Evolutionary conservation across 1,284 basidiomycete genomes (phyloP).

Genomic region (Psilocybe mexicana): DNA sequence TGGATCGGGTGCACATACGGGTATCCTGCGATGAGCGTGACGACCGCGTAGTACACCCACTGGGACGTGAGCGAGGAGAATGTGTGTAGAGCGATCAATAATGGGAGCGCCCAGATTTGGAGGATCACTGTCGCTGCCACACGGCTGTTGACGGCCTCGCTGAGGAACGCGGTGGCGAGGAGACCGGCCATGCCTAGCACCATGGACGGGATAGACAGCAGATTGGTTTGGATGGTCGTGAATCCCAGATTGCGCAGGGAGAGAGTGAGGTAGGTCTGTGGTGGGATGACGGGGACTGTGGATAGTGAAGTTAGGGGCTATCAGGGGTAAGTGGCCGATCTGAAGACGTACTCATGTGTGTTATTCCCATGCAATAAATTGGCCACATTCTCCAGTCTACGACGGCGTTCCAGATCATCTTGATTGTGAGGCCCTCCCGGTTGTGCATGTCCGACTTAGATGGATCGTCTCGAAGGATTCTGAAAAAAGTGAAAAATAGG

Average conservation of each 20-base stretch:
- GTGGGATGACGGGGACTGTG: conserved; percentile 47
- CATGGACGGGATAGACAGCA: conserved; percentile 53
- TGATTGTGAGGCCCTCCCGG: conserved; percentile 50
- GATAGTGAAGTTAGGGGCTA: not conserved
- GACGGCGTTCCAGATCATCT: conserved; percentile 47
- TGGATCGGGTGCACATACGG: conserved; percentile 49
- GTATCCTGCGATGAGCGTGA: conserved; percentile 55
- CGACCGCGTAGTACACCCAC: conserved; percentile 61
- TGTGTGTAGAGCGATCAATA: conserved; percentile 58
- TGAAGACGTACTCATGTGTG: conserved; percentile 40
- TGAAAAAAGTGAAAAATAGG: conserved; percentile 15
- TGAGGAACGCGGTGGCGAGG: conserved; percentile 49
- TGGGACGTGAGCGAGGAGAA: conserved; percentile 52
- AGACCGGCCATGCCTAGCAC: conserved; percentile 44
- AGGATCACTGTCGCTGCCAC: conserved; percentile 52
- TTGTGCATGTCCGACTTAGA: conserved; percentile 67
- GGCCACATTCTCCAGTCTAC: conserved; percentile 60
- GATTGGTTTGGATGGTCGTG: conserved; percentile 49
- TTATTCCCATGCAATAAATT: conserved; percentile 47
- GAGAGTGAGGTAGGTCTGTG: conserved; percentile 53
- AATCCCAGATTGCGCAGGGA: conserved; percentile 55
- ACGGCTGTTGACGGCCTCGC: conserved; percentile 57
- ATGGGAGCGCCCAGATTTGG: conserved; percentile 62
- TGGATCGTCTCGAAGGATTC: conserved; percentile 59
- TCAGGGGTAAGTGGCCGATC: not conserved